Conservation (phyloP, 805 yeast species). For the Nakazawaea ishiwadae region DNA sequence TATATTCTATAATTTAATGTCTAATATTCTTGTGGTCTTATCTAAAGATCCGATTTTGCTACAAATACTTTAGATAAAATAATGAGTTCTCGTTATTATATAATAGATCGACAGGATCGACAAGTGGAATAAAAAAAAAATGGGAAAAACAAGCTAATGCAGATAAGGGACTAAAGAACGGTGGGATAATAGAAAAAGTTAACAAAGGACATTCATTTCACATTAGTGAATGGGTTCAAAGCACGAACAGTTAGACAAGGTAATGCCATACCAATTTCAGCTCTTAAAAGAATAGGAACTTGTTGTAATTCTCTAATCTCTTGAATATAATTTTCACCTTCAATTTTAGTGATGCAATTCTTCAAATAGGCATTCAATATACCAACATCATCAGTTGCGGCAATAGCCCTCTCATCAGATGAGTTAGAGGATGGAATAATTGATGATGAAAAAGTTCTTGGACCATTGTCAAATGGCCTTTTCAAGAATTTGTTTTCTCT, state of each 20-base stretch:
- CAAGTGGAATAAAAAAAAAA: no score
- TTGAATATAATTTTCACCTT: slow-evolving; percentile 65
- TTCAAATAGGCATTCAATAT: slow-evolving; percentile 55
- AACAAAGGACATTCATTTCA: slow-evolving; percentile 6
- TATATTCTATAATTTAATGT: no score
- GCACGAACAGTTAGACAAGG: slow-evolving; percentile 94
- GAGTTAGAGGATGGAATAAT: not conserved
- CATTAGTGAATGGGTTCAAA: slow-evolving; percentile 69
- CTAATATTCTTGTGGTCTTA: no score
- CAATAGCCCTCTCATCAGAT: not conserved
- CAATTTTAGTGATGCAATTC: slow-evolving; percentile 52
- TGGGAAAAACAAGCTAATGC: not conserved
- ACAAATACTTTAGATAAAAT: no score
- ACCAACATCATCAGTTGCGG: slow-evolving; percentile 18
- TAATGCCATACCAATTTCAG: slow-evolving; percentile 92
- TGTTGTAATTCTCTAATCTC: slow-evolving; percentile 72
- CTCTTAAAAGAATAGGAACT: slow-evolving; percentile 81
- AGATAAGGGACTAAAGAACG: not conserved
- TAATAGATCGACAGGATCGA: no score
- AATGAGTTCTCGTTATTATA: no score
- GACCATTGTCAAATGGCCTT: not conserved
- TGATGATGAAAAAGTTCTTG: slow-evolving; percentile 11
- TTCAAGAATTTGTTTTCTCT: not conserved
- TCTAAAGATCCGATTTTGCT: no score
- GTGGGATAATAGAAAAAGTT: not conserved